A percentile compares a stretch with the other conserved stretches of the same genome.
phyloP scores from a whole-genome alignment of 202 grass and related monocot genomes.

The Saccharum hybrid region DNA sequence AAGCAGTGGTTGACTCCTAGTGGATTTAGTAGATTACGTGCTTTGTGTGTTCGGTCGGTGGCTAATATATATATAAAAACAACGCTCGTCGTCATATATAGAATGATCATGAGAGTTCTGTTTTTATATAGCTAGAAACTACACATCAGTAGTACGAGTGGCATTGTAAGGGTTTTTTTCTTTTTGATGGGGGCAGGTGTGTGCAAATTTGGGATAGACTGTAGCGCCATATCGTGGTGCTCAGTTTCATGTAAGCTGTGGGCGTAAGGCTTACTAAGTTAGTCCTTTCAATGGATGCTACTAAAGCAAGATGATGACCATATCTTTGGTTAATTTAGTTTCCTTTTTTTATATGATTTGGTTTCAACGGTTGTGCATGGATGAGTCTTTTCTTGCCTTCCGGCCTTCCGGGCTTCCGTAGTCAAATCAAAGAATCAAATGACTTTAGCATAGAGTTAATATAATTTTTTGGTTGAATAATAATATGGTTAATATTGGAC shows the following conservation, averaged over 20 bases:
- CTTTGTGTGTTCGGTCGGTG: conserved; percentile 10
- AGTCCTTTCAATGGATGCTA: background rate
- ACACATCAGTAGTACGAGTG: background rate
- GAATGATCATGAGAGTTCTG: background rate
- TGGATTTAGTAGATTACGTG: conserved; percentile 27
- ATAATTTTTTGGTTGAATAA: too few relatives aligned
- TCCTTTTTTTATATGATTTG: background rate
- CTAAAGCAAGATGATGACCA: background rate
- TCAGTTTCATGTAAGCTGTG: background rate
- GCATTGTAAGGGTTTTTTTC: background rate
- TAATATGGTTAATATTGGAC: too few relatives aligned
- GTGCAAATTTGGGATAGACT: background rate
- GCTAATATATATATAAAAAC: background rate
- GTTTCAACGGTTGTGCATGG: background rate
- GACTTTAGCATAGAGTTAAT: too few relatives aligned
- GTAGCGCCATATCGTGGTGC: background rate
- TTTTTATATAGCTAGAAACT: background rate
- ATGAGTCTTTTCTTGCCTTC: background rate
- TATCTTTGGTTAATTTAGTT: background rate
- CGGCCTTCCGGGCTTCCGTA: background rate
- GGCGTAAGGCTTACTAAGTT: background rate
- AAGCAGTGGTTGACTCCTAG: conserved; percentile 29
- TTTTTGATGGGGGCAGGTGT: background rate
- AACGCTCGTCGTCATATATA: background rate
- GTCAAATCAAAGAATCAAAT: background rate